A percentile compares a stretch with the other conserved stretches of the same genome.
These are phyloP conservation scores for Taphrina wiesneri DNA, from an alignment of 1,139 yeast genomes.

Conservation along the genomic window DNA sequence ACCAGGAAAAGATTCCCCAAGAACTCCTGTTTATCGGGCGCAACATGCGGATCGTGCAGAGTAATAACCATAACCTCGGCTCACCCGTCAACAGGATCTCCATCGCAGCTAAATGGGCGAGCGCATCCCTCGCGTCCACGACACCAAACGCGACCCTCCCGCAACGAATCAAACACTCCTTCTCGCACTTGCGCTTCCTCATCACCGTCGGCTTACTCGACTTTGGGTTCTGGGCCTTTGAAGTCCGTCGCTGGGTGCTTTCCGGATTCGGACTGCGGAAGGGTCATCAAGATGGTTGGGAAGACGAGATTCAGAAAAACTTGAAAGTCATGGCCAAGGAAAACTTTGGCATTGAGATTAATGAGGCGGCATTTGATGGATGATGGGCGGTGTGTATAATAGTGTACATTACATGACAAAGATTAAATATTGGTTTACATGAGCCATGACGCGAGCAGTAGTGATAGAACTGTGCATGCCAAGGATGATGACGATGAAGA, in stretches of 20 bases:
- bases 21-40: constrained; percentile 66
- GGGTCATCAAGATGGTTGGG: constrained; percentile 49
- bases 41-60: constrained; percentile 73
- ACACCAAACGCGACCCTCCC: constrained; percentile 19
- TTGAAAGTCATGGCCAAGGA: constrained; percentile 43
- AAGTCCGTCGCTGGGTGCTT: constrained; percentile 50
- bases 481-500: not conserved
- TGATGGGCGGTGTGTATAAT: not conserved
- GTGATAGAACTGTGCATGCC: not conserved
- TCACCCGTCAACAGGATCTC: constrained; percentile 74
- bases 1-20: constrained; percentile 65
- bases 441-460: not conserved
- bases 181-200: constrained; percentile 46
- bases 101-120: constrained; percentile 52
- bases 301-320: constrained; percentile 53
- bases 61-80: constrained; percentile 63
- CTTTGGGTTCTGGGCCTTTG: constrained; percentile 49
- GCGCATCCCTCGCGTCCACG: constrained; percentile 34
- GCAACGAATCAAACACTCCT: constrained; percentile 18
- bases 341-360: constrained; percentile 39
- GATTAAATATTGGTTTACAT: not conserved
- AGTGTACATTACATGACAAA: not conserved
- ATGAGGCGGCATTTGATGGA: constrained; percentile 24
- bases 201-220: constrained; percentile 52
- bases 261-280: constrained; percentile 39